Conservation (phyloP, 148 eudicot genomes). For the Chenopodium berlandieri region DNA sequence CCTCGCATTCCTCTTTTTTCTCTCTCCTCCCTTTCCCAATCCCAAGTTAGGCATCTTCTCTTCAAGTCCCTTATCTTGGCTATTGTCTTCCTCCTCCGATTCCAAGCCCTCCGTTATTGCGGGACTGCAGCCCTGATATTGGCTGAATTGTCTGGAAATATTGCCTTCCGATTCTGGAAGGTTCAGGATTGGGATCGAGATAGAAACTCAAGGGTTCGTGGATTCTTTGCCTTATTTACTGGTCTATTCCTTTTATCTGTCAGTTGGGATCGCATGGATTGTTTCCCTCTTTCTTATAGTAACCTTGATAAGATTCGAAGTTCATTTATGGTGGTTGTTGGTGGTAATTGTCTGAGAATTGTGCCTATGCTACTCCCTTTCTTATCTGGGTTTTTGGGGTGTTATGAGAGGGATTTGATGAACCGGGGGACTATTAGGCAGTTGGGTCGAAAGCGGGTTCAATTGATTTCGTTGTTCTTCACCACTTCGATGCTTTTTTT, state of each 20-base stretch:
- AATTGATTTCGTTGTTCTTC: conserved; percentile 69
- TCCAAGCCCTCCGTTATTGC: conserved; percentile 85
- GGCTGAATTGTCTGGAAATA: conserved; percentile 71
- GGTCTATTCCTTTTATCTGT: conserved; percentile 71
- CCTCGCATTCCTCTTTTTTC: conserved; percentile 37
- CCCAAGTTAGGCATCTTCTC: conserved; percentile 45
- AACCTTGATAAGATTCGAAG: conserved; percentile 49
- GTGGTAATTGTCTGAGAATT: conserved; percentile 62
- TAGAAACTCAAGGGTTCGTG: conserved; percentile 53
- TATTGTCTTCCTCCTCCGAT: conserved; percentile 69
- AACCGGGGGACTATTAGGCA: conserved; percentile 62
- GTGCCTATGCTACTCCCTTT: conserved; percentile 94
- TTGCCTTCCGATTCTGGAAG: conserved; percentile 55
- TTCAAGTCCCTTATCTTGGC: conserved; percentile 62
- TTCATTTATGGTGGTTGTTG: conserved; percentile 40
- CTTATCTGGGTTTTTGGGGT: conserved; percentile 78
- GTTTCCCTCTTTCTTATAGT: conserved; percentile 75
- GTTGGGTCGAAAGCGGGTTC: conserved; percentile 59
- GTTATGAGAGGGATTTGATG: conserved; percentile 63
- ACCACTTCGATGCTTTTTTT: conserved; percentile 71
- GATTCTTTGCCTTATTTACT: conserved; percentile 50
- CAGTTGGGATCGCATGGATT: conserved; percentile 89
- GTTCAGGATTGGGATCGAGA: conserved; percentile 32
- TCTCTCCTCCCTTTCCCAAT: conserved; percentile 41
- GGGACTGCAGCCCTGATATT: conserved; percentile 85